These are phyloP conservation scores for Rubia balearica DNA, from an alignment of 305 asterid species.

Conservation along the genomic window DNA sequence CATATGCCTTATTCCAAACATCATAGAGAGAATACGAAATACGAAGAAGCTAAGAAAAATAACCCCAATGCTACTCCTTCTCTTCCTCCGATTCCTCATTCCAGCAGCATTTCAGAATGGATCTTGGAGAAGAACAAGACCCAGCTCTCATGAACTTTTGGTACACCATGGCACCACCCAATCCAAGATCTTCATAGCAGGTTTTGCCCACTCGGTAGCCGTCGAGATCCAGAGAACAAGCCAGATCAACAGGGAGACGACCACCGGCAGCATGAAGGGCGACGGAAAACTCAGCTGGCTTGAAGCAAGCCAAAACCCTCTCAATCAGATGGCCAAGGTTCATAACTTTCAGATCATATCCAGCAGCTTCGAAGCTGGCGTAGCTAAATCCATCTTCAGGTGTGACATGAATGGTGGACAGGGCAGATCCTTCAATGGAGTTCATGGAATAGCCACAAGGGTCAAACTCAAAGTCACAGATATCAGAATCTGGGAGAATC, in stretches of 20 bases:
- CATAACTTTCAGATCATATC: slow-evolving; percentile 43
- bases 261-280: slow-evolving; percentile 52
- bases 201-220: slow-evolving; percentile 38
- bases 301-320: slow-evolving; percentile 65
- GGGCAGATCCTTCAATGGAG: slow-evolving; percentile 58
- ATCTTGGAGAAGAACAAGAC: slow-evolving; percentile 65
- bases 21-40: background rate
- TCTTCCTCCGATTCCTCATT: slow-evolving; percentile 49
- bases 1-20: background rate
- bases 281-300: slow-evolving; percentile 55
- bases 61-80: slow-evolving; percentile 46
- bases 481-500: slow-evolving; percentile 63
- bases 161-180: slow-evolving; percentile 53
- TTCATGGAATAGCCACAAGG: slow-evolving; percentile 95
- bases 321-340: slow-evolving; percentile 39
- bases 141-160: slow-evolving; percentile 43
- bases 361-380: slow-evolving; percentile 86
- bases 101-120: slow-evolving; percentile 55
- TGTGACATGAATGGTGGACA: slow-evolving; percentile 77
- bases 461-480: slow-evolving; percentile 84
- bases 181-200: slow-evolving; percentile 49
- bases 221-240: slow-evolving; percentile 29
- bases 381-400: slow-evolving; percentile 90
- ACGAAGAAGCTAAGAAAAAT: background rate
- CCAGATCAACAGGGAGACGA: slow-evolving; percentile 23